Evolutionary conservation across 257 asterid genomes (phyloP), one percentile per base, ranked within the genome.

Genomic region (Capsicum pubescens): DNA sequence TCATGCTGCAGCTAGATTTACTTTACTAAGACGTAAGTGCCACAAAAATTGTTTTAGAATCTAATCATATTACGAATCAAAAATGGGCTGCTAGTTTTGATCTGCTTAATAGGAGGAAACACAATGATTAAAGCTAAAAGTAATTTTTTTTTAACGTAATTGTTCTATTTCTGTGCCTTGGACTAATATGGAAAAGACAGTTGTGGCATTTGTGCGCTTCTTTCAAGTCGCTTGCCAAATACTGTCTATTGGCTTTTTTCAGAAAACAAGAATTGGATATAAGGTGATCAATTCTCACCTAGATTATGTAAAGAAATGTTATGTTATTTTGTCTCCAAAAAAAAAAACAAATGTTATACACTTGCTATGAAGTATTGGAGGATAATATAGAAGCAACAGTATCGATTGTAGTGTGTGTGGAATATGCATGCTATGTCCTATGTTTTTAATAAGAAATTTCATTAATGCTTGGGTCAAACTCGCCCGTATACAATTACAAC

Each of bases 171-270:
- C 1, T 72, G 42, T 72, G 80, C 13, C 44, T 50, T 44, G 36
- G 60, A 1, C 60, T 74, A 48, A 42, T 74, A 19, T 74, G 60
- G 19, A 52, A 74, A 36, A 21, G 63, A 76, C 46, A 52, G 81
- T 21, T 52, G 63, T 21, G 13, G 19, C 63, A 21, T 21, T 76
- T 76, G 39, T 76, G 26, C 7, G 63, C 19, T 14, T 26, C 58
- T 63, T 74, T 32, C 21, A 74, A 72, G 81, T 74, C 46, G 1
- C 81, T 50, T 74, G 61, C 48, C 21, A 76, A 76, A 76, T 13
- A 9, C 60, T 76, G 39, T 52, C 21, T 26, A 14, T 21, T 52
- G 48, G 46, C 63, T 76, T 76, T 52, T 14, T 76, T 76, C 52
- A 0, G 0, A 52, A 21, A 52, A 50, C 0, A 19, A 76, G 63